Evolutionary conservation across 306 rosid species (phyloP), one percentile per base, ranked within the genome.

Genomic region (Cicer chorassanicum): DNA sequence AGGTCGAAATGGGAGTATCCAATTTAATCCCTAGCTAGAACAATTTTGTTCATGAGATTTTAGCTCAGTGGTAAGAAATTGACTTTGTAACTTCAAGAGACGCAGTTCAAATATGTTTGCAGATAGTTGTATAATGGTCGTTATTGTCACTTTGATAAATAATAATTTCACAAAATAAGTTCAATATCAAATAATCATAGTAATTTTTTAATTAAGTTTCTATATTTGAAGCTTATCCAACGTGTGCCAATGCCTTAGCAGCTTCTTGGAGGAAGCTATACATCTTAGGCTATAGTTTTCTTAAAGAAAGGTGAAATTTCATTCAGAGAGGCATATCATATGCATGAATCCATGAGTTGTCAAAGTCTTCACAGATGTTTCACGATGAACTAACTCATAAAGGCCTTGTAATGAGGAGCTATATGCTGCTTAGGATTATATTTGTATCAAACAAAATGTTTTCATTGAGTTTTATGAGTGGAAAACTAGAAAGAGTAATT

Each of bases 301-400:
- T 4, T 49, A 5, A n/a, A n/a, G 55, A 49, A 1, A 24, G 29
- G 9, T 59, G 42, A 46, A 18, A 40, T 80, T 56, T 56, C 39
- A 54, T 71, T 40, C 7, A 11, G 51, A 71, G 34, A 77, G 29
- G 29, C 40, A 3, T 24, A n/a, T 57, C 39, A 49, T 45, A 6
- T 44, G 4, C 41, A 49, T 8, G 9, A 43, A 43, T 43, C 48
- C 48, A 43, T 59, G 7, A 57, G 15, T 57, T 57, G 8, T 24
- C 65, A 5, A 59, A 21, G 54, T 72, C 53, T 15, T 61, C 48
- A 44, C 1, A 21, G 9, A 43, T 75, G 51, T 61, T 62, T 16
- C 12, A 34, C 11, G 34, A 11, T 49, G 76, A 68, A 60, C 56
- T 48, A 53, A 18, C 63, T 21, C 68, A 7, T 38, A 66, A 19